A percentile compares a stretch with the other conserved stretches of the same genome.
Conservation (phyloP, 176 grass and related monocot species). For the Alopecurus myosuroides region DNA sequence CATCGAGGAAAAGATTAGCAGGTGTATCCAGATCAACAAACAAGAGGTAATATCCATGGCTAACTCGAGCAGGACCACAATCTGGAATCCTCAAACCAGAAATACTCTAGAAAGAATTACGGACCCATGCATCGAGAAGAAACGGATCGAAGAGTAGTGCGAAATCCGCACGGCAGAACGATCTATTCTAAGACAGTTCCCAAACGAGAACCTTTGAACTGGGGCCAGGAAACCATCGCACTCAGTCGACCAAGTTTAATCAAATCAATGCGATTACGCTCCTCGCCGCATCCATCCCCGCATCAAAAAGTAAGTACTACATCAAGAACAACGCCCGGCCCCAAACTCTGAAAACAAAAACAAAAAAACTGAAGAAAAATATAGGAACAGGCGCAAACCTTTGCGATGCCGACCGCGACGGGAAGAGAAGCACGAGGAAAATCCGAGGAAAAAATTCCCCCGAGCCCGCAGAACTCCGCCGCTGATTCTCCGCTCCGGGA, state of each 20-base stretch:
- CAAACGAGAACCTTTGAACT: background rate
- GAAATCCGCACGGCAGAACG: background rate
- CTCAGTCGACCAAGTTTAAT: background rate
- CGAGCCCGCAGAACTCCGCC: background rate
- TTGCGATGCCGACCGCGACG: background rate
- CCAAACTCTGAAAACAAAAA: background rate
- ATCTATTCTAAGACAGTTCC: background rate
- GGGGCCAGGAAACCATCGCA: background rate
- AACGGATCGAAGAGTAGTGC: conserved; percentile 2
- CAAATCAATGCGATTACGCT: background rate
- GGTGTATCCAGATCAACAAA: background rate
- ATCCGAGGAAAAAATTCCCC: background rate
- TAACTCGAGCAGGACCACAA: background rate
- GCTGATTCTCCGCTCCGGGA: background rate
- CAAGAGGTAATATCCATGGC: background rate
- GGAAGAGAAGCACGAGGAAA: background rate
- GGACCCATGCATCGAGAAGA: background rate
- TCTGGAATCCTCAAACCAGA: background rate
- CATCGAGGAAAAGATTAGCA: background rate
- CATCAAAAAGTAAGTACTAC: background rate
- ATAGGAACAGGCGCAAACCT: conserved; percentile 19
- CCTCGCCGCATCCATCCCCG: background rate
- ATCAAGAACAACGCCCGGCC: background rate
- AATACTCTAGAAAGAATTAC: background rate
- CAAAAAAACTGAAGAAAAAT: background rate